A percentile compares a stretch with the other conserved stretches of the same genome.
Conservation (phyloP, 257 asterid species). For the Gentiana straminea region DNA sequence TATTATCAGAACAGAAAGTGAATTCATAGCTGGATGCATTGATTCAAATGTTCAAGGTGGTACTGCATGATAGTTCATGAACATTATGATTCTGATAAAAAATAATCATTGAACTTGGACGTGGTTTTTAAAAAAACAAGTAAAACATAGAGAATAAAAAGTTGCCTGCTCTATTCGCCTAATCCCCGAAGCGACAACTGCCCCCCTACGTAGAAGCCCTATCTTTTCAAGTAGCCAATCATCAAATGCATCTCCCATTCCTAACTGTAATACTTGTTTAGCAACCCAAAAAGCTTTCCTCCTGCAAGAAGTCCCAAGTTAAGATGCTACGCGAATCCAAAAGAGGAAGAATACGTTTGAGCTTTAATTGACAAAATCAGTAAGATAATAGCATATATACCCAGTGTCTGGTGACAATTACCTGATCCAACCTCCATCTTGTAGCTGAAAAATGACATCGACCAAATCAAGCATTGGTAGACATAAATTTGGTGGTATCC, state of each 20-base stretch:
- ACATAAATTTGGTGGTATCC: slow-evolving; percentile 89
- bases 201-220: slow-evolving; percentile 72
- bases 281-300: slow-evolving; percentile 98
- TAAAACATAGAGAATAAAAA: slow-evolving; percentile 8
- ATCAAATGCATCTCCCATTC: slow-evolving; percentile 99
- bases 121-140: background rate
- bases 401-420: slow-evolving; percentile 14
- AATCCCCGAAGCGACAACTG: slow-evolving; percentile 87
- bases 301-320: slow-evolving; percentile 37
- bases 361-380: slow-evolving; percentile 5
- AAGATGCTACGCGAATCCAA: slow-evolving; percentile 4
- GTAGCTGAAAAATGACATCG: slow-evolving; percentile 82
- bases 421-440: slow-evolving; percentile 99
- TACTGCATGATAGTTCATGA: no score
- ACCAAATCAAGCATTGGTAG: slow-evolving; percentile 79
- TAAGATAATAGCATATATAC: background rate
- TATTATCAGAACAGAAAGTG: no score
- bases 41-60: no score
- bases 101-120: slow-evolving; percentile 1
- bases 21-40: no score
- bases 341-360: slow-evolving; percentile 11
- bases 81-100: background rate
- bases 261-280: slow-evolving; percentile 89
- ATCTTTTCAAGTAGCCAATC: slow-evolving; percentile 97
- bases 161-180: slow-evolving; percentile 77